A percentile compares a stretch with the other conserved stretches of the same genome.
These are phyloP conservation scores for Sarocladiaceae sp. DNA, from an alignment of 2,329 filamentous ascomycete genomes.

Conservation along the genomic window DNA sequence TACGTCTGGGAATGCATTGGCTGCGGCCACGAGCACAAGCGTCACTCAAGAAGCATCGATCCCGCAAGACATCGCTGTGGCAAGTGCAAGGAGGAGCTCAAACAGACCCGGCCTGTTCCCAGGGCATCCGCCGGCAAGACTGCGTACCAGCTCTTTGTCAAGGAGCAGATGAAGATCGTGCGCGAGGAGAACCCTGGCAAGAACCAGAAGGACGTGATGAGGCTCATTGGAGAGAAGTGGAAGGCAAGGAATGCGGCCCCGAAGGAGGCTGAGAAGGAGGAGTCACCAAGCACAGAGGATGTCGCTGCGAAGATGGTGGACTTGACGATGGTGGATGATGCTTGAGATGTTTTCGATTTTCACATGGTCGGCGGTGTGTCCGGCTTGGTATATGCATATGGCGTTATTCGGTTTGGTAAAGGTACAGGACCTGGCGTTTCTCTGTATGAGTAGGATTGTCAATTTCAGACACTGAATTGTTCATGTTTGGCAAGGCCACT, in stretches of 20 bases:
- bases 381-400: slow-evolving; percentile 6
- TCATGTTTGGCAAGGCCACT: too few species aligned
- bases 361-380: background rate
- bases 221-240: slow-evolving; percentile 60
- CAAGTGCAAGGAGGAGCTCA: slow-evolving; percentile 63
- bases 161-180: slow-evolving; percentile 61
- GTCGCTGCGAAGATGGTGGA: slow-evolving; percentile 21
- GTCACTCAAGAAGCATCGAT: slow-evolving; percentile 85
- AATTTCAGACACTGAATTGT: background rate
- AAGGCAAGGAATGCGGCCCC: slow-evolving; percentile 37
- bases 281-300: slow-evolving; percentile 14
- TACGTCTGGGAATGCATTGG: slow-evolving; percentile 76
- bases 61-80: slow-evolving; percentile 69
- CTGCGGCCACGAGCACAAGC: slow-evolving; percentile 70
- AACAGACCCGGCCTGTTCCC: slow-evolving; percentile 77
- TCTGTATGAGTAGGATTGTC: slow-evolving; percentile 4
- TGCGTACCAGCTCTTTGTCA: slow-evolving; percentile 52
- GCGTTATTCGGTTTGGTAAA: slow-evolving; percentile 4
- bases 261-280: slow-evolving; percentile 28
- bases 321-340: slow-evolving; percentile 20
- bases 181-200: slow-evolving; percentile 51
- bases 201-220: slow-evolving; percentile 66
- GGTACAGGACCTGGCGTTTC: slow-evolving; percentile 1
- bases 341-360: slow-evolving; percentile 3
- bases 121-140: slow-evolving; percentile 32